Evolutionary conservation across 768 basidiomycete genomes (phyloP).

Genomic region (Hericium coralloides): DNA sequence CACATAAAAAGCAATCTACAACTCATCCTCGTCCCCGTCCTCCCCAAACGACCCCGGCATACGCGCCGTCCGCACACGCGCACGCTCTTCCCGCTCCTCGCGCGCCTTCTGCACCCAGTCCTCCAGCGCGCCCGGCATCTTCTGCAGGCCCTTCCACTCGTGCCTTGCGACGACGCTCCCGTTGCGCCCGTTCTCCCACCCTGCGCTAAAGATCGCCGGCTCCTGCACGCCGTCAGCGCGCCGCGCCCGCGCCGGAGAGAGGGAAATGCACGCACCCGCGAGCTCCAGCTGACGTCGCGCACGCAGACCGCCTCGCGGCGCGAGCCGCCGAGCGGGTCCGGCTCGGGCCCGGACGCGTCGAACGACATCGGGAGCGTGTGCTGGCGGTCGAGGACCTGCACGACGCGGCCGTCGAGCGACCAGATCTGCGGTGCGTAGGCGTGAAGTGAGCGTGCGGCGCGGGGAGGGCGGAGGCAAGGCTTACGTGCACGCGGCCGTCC

Average conservation of each 20-base stretch:
- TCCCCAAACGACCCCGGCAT: not conserved
- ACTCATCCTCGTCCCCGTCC: not conserved
- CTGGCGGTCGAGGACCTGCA: constrained; percentile 77
- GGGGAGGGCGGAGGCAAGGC: constrained; percentile 13
- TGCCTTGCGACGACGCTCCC: constrained; percentile 84
- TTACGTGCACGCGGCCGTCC: constrained; percentile 78
- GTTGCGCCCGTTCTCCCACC: constrained; percentile 62
- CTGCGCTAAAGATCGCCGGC: constrained; percentile 87
- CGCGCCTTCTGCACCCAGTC: constrained; percentile 61
- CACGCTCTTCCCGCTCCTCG: constrained; percentile 23
- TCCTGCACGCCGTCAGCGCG: constrained; percentile 35
- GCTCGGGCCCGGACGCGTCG: constrained; percentile 63
- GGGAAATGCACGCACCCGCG: constrained; percentile 38
- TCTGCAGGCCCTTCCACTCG: constrained; percentile 91
- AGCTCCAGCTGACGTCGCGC: constrained; percentile 94
- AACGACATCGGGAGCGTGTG: constrained; percentile 59
- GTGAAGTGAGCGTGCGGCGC: not conserved
- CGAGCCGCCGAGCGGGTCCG: constrained; percentile 21
- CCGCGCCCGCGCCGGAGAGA: not conserved
- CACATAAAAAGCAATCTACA: not conserved
- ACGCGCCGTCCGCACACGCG: not conserved
- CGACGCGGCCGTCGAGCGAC: constrained; percentile 84
- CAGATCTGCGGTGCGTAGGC: constrained; percentile 58
- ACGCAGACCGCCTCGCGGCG: constrained; percentile 45
- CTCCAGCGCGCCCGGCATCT: constrained; percentile 55